phyloP scores from a whole-genome alignment of 345 rosid species.

The Clarkia xantiana region DNA sequence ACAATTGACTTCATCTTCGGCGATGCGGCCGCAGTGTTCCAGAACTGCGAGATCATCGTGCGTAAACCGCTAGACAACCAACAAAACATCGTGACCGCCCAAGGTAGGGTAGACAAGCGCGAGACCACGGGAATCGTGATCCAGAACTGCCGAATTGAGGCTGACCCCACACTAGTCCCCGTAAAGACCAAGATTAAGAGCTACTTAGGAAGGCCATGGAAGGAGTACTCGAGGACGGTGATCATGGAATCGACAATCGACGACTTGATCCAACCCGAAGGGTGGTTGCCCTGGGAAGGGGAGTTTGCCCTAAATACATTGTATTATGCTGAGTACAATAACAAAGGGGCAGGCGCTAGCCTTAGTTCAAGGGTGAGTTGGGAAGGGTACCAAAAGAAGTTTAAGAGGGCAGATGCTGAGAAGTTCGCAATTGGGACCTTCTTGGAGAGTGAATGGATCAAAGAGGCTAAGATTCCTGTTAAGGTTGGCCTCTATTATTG shows the following conservation, averaged over 20 bases:
- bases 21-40: conserved; percentile 64
- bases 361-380: conserved; percentile 49
- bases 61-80: conserved; percentile 46
- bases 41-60: conserved; percentile 47
- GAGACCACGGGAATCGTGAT: conserved; percentile 67
- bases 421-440: conserved; percentile 48
- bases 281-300: conserved; percentile 58
- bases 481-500: conserved; percentile 18
- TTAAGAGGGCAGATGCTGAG: conserved; percentile 31
- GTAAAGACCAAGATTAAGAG: conserved; percentile 25
- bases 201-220: conserved; percentile 79
- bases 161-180: conserved; percentile 32
- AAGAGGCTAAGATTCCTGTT: conserved; percentile 19
- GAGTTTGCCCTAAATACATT: conserved; percentile 36
- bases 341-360: conserved; percentile 40
- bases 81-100: conserved; percentile 50
- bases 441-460: conserved; percentile 48
- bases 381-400: conserved; percentile 40
- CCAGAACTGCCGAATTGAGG: conserved; percentile 46
- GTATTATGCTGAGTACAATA: conserved; percentile 59
- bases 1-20: conserved; percentile 84
- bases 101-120: conserved; percentile 41
- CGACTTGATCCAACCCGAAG: conserved; percentile 56
- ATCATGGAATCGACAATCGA: conserved; percentile 61
- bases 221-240: conserved; percentile 46